Evolutionary conservation across 2,329 filamentous ascomycete species (phyloP).

Genomic region (Xylogone sp.): DNA sequence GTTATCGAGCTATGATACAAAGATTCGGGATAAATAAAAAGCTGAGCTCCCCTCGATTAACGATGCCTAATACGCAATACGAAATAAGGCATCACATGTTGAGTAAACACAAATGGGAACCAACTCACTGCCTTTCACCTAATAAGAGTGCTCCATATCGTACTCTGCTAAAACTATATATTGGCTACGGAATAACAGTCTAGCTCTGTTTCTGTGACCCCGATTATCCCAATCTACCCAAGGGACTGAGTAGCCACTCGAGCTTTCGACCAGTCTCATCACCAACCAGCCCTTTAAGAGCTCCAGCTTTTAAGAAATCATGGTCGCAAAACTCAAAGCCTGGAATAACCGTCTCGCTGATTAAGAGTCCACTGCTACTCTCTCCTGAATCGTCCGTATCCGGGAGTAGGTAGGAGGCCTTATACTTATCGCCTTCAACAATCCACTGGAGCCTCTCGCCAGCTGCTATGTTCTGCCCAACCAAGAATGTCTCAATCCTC

Average conservation of each 20-base stretch:
- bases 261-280: slow-evolving; percentile 46
- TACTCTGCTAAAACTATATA: too few species aligned
- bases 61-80: neutral
- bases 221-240: slow-evolving; percentile 13
- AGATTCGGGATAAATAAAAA: too few species aligned
- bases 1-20: too few species aligned
- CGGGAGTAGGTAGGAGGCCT: slow-evolving; percentile 57
- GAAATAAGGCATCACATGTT: neutral
- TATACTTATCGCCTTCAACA: slow-evolving; percentile 65
- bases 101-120: too few species aligned
- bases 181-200: neutral
- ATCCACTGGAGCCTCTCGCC: slow-evolving; percentile 66
- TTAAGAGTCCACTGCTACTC: slow-evolving; percentile 51
- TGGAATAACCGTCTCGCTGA: slow-evolving; percentile 64
- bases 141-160: too few species aligned
- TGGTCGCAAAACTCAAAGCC: slow-evolving; percentile 67
- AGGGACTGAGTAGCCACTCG: slow-evolving; percentile 38
- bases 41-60: neutral
- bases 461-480: slow-evolving; percentile 51
- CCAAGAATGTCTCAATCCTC: slow-evolving; percentile 59
- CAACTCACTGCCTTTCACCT: too few species aligned
- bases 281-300: slow-evolving; percentile 48
- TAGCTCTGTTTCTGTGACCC: neutral
- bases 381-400: slow-evolving; percentile 32
- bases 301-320: slow-evolving; percentile 55